phyloP scores from a whole-genome alignment of 192 early-diverging fungal species.

The Backusella australiensis region DNA sequence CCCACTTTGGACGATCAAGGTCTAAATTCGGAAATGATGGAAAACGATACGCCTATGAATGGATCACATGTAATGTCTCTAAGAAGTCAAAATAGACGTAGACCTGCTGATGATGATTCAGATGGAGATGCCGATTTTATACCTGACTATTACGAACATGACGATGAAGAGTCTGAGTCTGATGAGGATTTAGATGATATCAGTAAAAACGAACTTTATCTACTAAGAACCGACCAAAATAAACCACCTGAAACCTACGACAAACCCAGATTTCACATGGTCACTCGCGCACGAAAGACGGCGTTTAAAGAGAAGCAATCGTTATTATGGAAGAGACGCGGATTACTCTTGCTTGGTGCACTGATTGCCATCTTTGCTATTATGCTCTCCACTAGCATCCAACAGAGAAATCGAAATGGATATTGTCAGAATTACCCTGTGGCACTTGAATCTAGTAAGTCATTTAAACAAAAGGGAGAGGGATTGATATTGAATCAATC shows the following conservation, averaged over 20 bases:
- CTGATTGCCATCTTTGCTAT: background rate
- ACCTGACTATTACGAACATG: background rate
- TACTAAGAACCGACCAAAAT: background rate
- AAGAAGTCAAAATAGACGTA: background rate
- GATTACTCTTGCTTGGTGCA: background rate
- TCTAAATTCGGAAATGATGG: background rate
- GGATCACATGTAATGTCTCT: background rate
- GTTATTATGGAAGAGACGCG: background rate
- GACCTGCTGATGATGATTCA: background rate
- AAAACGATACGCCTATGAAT: background rate
- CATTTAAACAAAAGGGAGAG: background rate
- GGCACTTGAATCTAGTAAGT: background rate
- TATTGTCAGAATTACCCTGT: constrained; percentile 1
- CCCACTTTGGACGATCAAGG: background rate
- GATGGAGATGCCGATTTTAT: background rate
- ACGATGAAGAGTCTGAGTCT: background rate
- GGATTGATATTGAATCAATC: background rate
- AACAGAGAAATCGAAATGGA: background rate
- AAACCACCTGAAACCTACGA: background rate
- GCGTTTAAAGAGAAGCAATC: background rate
- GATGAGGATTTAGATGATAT: background rate
- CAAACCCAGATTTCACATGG: background rate
- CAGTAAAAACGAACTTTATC: background rate
- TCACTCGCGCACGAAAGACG: background rate
- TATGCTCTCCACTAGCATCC: background rate